Base-by-base conservation (phyloP, 1,284 basidiomycete genomes). In the Moesziomyces sp. region DNA sequence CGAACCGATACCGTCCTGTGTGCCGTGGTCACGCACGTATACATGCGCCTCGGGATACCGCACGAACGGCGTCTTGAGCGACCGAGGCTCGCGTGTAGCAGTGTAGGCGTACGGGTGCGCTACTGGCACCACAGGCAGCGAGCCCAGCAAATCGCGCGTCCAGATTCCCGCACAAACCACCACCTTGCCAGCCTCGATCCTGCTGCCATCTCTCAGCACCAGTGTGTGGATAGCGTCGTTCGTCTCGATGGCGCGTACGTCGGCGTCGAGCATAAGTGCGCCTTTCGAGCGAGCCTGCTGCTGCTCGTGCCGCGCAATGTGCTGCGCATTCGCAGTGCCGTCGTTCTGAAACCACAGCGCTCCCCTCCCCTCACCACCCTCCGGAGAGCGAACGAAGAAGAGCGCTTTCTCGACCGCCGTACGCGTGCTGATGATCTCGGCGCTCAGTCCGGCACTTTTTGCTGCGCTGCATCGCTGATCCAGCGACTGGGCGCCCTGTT, bases 51-150 rank as follows among this genome's bases (percentile, higher is more conserved):
- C 51, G 9, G 58, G 58, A 21, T 60, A 60, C 14, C 58, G 44
- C 1, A 60, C 52, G 6, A 60, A 60, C 5, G 58, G 46, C 8
- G 58, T 54, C 19, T 24, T 30, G 18, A 30, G n/a, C 11, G 38
- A 9, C 11, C 58, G 21, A 8, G n/a, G 16, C 3, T 33, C 21
- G 6, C 58, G 51, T 5, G 47, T 1, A 8, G 51, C 40, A 11
- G 58, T 54, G 33, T 60, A 60, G 16, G 46, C 28, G 21, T 60
- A 60, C 14, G 46, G 52, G 28, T 60, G 58, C 9, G 58, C 58
- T 8, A 60, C 58, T 1, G 58, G 46, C 10, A 60, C 42, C 26
- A 60, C 46, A 19, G 46, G 46, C 14, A 60, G 18, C 5, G 16
- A 8, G 3, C 46, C 7, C 18, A 48, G 30, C n/a, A 60, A 28